Percentiles rank a stretch among this genome's conserved stretches.
These are phyloP conservation scores for Penicillium canariense DNA, from an alignment of 495 filamentous ascomycete species.

Conservation along the genomic window DNA sequence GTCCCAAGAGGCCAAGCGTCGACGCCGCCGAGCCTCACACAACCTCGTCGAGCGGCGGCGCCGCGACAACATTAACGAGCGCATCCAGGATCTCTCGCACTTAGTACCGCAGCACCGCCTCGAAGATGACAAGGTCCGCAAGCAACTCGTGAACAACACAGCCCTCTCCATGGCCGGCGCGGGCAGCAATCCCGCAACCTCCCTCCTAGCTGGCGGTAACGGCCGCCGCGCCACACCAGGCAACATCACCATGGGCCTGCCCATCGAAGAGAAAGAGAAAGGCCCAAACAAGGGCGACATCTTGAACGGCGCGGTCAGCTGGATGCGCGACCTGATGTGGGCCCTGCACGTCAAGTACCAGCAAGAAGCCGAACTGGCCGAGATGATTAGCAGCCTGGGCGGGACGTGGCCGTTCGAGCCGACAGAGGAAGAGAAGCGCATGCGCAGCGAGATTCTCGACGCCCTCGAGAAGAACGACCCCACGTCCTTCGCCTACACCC, in stretches of 20 bases:
- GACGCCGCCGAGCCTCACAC: conserved; percentile 87
- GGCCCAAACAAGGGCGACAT: conserved; percentile 99
- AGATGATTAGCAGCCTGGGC: conserved; percentile 67
- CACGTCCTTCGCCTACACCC: conserved; percentile 73
- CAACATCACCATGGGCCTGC: conserved; percentile 85
- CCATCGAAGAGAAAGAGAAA: conserved; percentile 96
- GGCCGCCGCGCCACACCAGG: conserved; percentile 80
- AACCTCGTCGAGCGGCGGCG: conserved; percentile 93
- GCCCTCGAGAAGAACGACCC: conserved; percentile 76
- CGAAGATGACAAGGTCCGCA: conserved; percentile 95
- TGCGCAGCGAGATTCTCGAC: conserved; percentile 87
- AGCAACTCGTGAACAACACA: conserved; percentile 87
- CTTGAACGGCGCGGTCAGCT: conserved; percentile 92
- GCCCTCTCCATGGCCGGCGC: conserved; percentile 77
- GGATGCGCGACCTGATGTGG: conserved; percentile 99
- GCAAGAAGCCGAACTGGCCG: conserved; percentile 80
- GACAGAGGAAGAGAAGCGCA: conserved; percentile 89
- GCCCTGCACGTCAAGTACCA: conserved; percentile 80
- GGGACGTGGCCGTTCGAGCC: conserved; percentile 75
- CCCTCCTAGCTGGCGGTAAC: conserved; percentile 77
- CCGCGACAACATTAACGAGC: conserved; percentile 97
- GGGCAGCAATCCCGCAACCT: conserved; percentile 73
- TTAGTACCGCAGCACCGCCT: conserved; percentile 89
- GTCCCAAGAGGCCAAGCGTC: conserved; percentile 88
- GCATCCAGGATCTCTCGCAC: conserved; percentile 93